These are phyloP conservation scores for Pyrenula aspistea DNA, from an alignment of 495 filamentous ascomycete genomes.

Conservation along the genomic window DNA sequence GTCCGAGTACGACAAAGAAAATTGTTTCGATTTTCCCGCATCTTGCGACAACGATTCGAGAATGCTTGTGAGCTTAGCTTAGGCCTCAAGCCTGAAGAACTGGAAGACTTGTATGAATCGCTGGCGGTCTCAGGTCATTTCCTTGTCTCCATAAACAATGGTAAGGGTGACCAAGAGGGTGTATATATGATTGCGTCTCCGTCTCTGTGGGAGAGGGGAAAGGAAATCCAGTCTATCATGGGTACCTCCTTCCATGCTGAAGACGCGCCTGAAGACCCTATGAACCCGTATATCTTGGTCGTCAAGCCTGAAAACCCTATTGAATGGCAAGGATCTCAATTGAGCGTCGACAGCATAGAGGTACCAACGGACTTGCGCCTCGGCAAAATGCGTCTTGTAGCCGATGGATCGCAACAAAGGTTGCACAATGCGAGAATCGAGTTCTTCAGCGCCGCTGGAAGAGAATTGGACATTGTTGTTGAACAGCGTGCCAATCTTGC, in stretches of 20 bases:
- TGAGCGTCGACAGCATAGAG: conserved; percentile 58
- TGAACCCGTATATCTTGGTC: conserved; percentile 70
- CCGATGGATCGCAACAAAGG: conserved; percentile 73
- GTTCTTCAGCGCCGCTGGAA: conserved; percentile 64
- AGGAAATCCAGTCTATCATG: conserved; percentile 74
- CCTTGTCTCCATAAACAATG: conserved; percentile 48
- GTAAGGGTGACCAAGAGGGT: conserved; percentile 54
- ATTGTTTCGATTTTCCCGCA: conserved; percentile 71
- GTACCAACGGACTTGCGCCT: conserved; percentile 76
- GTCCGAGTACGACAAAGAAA: conserved; percentile 90
- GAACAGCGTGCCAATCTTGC: conserved; percentile 88
- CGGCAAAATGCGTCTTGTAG: conserved; percentile 78
- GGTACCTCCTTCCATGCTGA: conserved; percentile 80
- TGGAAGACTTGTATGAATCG: conserved; percentile 65
- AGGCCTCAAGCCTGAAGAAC: conserved; percentile 48
- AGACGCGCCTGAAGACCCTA: conserved; percentile 53
- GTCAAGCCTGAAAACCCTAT: conserved; percentile 70
- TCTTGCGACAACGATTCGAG: conserved; percentile 85
- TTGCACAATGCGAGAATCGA: conserved; percentile 64
- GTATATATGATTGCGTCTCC: conserved; percentile 80
- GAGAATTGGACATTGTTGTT: conserved; percentile 74
- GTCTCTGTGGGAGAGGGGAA: conserved; percentile 55
- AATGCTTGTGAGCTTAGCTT: conserved; percentile 92
- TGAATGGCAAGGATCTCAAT: conserved; percentile 68
- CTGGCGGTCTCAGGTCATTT: conserved; percentile 83